Evolutionary conservation across 2,329 filamentous ascomycete species (phyloP).

Genomic region (Phialophora macrospora): DNA sequence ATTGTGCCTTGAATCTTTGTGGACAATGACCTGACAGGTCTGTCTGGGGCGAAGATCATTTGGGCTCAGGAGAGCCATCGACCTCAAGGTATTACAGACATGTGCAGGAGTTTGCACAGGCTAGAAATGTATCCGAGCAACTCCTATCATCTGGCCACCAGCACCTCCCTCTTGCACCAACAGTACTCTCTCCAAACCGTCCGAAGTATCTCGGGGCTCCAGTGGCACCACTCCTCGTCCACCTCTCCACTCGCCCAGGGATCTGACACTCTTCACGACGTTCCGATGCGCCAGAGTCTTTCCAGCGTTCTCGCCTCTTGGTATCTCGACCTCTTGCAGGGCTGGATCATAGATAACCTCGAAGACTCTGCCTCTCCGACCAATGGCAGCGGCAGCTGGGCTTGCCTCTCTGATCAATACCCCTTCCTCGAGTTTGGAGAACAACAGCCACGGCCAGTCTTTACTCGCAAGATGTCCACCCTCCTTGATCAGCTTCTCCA

Average conservation of each 20-base stretch:
- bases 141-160: conserved; percentile 19
- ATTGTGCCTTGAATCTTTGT: too few species aligned
- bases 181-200: conserved; percentile 15
- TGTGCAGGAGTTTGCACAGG: neutral
- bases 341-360: conserved; percentile 19
- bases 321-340: conserved; percentile 12
- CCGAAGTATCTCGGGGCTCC: neutral
- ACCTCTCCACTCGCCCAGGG: conserved; percentile 13
- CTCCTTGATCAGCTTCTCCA: conserved; percentile 24
- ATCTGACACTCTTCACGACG: conserved; percentile 19
- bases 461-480: conserved; percentile 11
- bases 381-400: conserved; percentile 7
- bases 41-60: neutral
- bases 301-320: conserved; percentile 17
- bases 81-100: neutral
- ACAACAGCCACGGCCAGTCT: conserved; percentile 21
- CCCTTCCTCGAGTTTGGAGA: conserved; percentile 18
- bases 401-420: conserved; percentile 17
- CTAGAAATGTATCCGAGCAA: conserved; percentile 21
- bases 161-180: conserved; percentile 16
- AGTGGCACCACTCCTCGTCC: conserved; percentile 7
- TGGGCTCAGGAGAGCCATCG: neutral
- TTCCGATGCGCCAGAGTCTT: conserved; percentile 18
- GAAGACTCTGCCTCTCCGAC: conserved; percentile 10
- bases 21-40: neutral